Base-by-base conservation (phyloP, 2,329 filamentous ascomycete species). In the Emmonsiellopsis sp. region DNA sequence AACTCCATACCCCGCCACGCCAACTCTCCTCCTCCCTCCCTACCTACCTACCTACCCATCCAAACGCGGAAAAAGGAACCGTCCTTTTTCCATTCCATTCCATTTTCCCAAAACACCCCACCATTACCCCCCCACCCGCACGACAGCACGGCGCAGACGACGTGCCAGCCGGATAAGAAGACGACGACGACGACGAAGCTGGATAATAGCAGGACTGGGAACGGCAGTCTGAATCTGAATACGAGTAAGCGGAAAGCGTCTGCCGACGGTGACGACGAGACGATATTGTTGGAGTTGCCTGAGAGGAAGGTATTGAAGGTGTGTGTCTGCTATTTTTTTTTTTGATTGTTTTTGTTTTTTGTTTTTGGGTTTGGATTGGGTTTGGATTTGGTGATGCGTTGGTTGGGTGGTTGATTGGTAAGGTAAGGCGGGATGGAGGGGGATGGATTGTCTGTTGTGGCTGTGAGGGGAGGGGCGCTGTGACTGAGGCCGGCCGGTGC, bases 231-330 rank as follows among this genome's bases (percentile, higher is more conserved):
- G 21, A 27, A 27, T 27, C 3, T 5, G 21, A 27, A 5, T 27
- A 27, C 3, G 21, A 27, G 51, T 27, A 58, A 60, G 55, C 51
- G 58, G n/a, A 60, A 58, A 47, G 56, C 56, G 53, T 55, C 56
- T 49, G 36, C 32, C 37, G 56, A 68, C 63, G 68, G 71, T 66
- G 67, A 70, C 46, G 10, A 14, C 36, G 11, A 33, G 9, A 9
- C 13, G 31, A 17, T 14, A 48, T 3, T 17, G 33, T 27, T n/a
- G 34, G 27, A 37, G 34, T 34, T 67, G 63, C 72, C 72, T 59
- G 69, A 74, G 58, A 79, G 79, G 68, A 77, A 77, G 68, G 71
- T 73, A 66, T 78, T 78, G 75, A 74, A 68, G 54, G 74, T 77
- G 69, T 62, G 72, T 57, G 17, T 17, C 17, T 17, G 17, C 17